Evolutionary conservation across 2,329 filamentous ascomycete genomes (phyloP).

Genomic region (Penicillium sp.): DNA sequence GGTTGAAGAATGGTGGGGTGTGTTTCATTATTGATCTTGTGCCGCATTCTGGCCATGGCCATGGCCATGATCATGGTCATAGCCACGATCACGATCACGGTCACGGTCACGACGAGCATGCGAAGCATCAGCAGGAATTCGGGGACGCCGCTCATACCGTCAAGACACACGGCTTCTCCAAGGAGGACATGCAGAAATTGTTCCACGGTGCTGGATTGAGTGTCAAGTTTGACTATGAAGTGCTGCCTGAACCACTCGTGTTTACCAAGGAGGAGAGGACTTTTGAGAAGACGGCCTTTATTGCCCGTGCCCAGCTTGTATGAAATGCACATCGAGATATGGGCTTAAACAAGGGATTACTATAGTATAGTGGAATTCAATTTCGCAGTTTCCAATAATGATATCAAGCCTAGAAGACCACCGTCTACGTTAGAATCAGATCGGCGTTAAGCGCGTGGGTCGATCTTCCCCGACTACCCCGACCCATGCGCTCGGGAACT

Average conservation of each 20-base stretch:
- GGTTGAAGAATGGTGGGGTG: constrained; percentile 62
- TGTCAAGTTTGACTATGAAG: constrained; percentile 54
- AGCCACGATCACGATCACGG: too few relatives aligned
- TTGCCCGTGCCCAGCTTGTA: constrained; percentile 28
- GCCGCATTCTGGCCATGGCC: constrained; percentile 43
- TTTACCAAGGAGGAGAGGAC: constrained; percentile 34
- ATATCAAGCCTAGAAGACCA: too few relatives aligned
- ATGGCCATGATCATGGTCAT: constrained; percentile 15
- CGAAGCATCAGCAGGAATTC: constrained; percentile 13
- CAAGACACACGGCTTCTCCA: constrained; percentile 62
- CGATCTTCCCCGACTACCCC: neutral
- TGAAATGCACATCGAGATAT: constrained; percentile 3
- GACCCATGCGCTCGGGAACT: neutral
- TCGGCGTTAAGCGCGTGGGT: neutral
- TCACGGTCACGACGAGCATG: constrained; percentile 10
- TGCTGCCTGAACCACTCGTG: constrained; percentile 50
- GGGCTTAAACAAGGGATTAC: neutral
- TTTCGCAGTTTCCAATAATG: neutral
- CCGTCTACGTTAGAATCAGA: neutral
- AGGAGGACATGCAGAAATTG: constrained; percentile 55
- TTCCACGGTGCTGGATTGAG: constrained; percentile 61
- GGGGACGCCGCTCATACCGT: constrained; percentile 51
- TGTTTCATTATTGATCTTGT: constrained; percentile 66
- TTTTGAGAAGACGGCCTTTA: constrained; percentile 29
- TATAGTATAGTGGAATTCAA: neutral